Percentiles rank a stretch among this genome's conserved stretches.
These are phyloP conservation scores for Syzygium oleosum DNA, from an alignment of 345 rosid genomes.

Conservation along the genomic window DNA sequence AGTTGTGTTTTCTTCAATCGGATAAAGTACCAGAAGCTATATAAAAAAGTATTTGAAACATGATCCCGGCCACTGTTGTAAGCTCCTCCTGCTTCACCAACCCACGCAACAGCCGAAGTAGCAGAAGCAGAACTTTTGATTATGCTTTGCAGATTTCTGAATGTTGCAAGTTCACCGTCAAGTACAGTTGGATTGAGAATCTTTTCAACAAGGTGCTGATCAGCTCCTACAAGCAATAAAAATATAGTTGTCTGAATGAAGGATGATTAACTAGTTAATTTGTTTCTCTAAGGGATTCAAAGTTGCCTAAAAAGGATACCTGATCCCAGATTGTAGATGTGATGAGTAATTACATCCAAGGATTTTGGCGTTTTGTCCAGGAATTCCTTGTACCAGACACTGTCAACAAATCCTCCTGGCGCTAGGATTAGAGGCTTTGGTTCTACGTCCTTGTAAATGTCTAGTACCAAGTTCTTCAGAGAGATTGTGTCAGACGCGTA, in stretches of 20 bases:
- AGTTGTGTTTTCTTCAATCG: not conserved
- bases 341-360: constrained; percentile 60
- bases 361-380: constrained; percentile 37
- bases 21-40: constrained; percentile 74
- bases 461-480: constrained; percentile 35
- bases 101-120: constrained; percentile 68
- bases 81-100: constrained; percentile 96
- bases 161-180: constrained; percentile 44
- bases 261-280: not conserved
- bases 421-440: constrained; percentile 62
- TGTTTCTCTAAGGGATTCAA: not conserved
- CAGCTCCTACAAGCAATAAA: constrained; percentile 45
- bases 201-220: constrained; percentile 47
- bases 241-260: not conserved
- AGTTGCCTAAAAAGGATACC: constrained; percentile 30
- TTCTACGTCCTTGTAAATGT: constrained; percentile 29
- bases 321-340: constrained; percentile 94
- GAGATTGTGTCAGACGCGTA: constrained; percentile 64
- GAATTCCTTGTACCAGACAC: constrained; percentile 57
- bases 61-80: constrained; percentile 81
- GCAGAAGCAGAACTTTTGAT: constrained; percentile 44
- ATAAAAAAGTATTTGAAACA: constrained; percentile 80
- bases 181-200: constrained; percentile 70
- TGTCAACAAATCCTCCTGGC: constrained; percentile 88
- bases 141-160: constrained; percentile 37